A percentile compares a stretch with the other conserved stretches of the same genome.
phyloP scores from a whole-genome alignment of 805 yeast species.

The Candida lessepsii region DNA sequence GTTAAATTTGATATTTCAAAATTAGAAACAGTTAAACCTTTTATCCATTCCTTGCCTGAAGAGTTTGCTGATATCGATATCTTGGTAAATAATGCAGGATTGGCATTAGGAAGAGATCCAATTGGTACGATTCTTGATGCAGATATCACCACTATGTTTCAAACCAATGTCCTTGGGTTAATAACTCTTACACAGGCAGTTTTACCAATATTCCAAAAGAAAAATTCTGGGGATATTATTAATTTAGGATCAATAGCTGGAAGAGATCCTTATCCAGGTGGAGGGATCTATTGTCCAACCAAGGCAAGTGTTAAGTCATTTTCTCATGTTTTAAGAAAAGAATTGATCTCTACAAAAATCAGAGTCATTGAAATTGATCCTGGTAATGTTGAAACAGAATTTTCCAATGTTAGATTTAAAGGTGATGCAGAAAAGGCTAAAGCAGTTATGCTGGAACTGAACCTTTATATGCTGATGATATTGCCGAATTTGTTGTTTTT shows the following conservation, averaged over 20 bases:
- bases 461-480: constrained; percentile 70
- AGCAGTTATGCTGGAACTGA: constrained; percentile 65
- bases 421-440: constrained; percentile 64
- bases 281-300: constrained; percentile 74
- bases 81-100: constrained; percentile 71
- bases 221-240: constrained; percentile 71
- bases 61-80: constrained; percentile 63
- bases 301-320: constrained; percentile 60
- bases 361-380: constrained; percentile 76
- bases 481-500: constrained; percentile 72
- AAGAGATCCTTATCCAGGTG: constrained; percentile 76
- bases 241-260: constrained; percentile 80
- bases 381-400: constrained; percentile 79
- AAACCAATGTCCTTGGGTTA: constrained; percentile 85
- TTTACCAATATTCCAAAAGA: constrained; percentile 65
- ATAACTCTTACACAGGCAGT: constrained; percentile 81
- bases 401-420: constrained; percentile 60
- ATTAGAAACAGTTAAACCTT: constrained; percentile 32
- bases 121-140: constrained; percentile 65
- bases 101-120: constrained; percentile 75
- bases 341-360: constrained; percentile 65
- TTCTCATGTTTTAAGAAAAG: constrained; percentile 71
- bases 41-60: constrained; percentile 40
- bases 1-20: constrained; percentile 47
- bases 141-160: constrained; percentile 74